Evolutionary conservation across 164 flowering plant genomes (phyloP).

Genomic region (Nymphaea colorata): DNA sequence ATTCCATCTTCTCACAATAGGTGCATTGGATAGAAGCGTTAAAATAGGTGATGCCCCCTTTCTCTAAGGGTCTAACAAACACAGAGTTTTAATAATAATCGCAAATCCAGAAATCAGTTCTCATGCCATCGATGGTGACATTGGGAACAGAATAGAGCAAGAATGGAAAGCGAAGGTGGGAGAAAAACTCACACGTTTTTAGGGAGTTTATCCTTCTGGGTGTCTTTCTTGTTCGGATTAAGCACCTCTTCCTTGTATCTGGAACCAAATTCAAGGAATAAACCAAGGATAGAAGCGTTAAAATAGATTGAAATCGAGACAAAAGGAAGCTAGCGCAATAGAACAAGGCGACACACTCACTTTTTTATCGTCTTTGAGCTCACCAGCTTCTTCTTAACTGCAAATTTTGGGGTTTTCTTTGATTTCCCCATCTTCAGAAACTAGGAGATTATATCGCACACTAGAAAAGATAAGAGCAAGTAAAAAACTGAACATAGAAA

Average conservation of each 20-base stretch:
- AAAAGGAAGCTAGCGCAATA: not conserved
- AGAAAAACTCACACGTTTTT: slow-evolving; percentile 62
- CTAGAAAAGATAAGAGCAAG: too few relatives aligned
- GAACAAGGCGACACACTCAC: slow-evolving; percentile 15
- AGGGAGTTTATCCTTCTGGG: slow-evolving; percentile 54
- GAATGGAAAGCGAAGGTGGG: not conserved
- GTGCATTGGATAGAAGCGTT: too few relatives aligned
- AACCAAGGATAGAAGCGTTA: not conserved
- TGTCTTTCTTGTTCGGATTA: slow-evolving; percentile 71
- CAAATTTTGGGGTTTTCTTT: slow-evolving; percentile 65
- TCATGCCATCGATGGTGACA: too few relatives aligned
- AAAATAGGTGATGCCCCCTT: too few relatives aligned
- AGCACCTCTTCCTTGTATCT: slow-evolving; percentile 68
- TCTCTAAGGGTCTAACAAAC: too few relatives aligned
- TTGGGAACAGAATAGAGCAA: not conserved
- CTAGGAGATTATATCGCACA: too few relatives aligned
- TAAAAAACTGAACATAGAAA: too few relatives aligned
- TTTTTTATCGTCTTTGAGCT: slow-evolving; percentile 47
- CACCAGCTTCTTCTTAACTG: slow-evolving; percentile 68
- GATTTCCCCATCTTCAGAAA: slow-evolving; percentile 40
- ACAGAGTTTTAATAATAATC: too few relatives aligned
- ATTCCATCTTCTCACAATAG: too few relatives aligned
- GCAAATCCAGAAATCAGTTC: too few relatives aligned
- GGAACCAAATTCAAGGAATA: slow-evolving; percentile 1
- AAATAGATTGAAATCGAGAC: not conserved